phyloP scores from a whole-genome alignment of 176 grass and related monocot species.

The Cymbopogon citratus region DNA sequence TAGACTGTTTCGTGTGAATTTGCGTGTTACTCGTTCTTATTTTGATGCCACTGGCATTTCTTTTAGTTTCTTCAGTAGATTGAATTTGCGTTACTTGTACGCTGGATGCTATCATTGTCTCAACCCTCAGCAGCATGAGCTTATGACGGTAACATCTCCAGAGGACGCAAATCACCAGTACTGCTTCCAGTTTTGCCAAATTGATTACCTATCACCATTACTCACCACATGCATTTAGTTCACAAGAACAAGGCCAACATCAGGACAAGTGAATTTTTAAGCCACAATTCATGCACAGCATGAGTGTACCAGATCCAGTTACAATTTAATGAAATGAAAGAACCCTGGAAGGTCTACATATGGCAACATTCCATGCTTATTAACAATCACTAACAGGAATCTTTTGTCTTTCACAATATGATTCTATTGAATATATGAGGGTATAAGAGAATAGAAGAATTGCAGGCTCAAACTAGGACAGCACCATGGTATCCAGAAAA shows the following conservation, averaged over 20 bases:
- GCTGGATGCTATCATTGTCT: no score
- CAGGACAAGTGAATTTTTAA: no score
- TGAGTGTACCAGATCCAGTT: not conserved
- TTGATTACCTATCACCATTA: not conserved
- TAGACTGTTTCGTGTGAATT: not conserved
- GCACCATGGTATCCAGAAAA: not conserved
- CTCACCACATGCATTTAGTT: not conserved
- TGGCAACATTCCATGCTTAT: conserved; percentile 11
- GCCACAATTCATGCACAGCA: not conserved
- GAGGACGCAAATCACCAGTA: no score
- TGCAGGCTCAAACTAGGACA: not conserved
- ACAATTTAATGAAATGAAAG: not conserved
- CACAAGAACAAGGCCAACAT: not conserved
- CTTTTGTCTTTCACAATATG: not conserved
- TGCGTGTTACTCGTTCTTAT: not conserved
- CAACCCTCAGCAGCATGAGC: no score
- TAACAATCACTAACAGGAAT: conserved; percentile 15
- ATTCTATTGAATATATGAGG: not conserved
- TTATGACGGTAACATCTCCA: no score
- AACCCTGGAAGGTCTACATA: not conserved
- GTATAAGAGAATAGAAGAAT: conserved; percentile 39
- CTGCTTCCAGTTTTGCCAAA: not conserved
- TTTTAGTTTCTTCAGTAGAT: not conserved
- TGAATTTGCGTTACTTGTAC: not conserved
- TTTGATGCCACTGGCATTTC: not conserved